Evolutionary conservation across 1,139 yeast species (phyloP), one percentile per base, ranked within the genome.

Genomic region (Diutina mesorugosa): DNA sequence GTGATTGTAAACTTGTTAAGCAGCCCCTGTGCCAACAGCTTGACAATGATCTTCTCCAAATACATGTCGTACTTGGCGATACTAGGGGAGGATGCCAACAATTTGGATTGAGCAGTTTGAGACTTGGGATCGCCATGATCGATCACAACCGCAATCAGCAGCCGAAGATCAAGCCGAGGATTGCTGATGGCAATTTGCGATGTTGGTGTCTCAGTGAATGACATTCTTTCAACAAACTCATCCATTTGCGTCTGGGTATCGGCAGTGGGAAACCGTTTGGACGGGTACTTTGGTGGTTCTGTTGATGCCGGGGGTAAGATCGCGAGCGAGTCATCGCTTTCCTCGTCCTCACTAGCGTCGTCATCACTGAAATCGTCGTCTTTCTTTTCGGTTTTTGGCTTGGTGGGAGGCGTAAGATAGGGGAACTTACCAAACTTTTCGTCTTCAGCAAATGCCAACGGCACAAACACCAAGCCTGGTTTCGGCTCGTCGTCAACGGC

Each of bases 151-250:
- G 59, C 56, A 12, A 60, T 60, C 45, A 55, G 32, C 12, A 38
- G 51, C 30, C 54, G 56, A 56, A 61, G 56, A 2, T 57, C 56
- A 10, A 59, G 57, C 41, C 59, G 60, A 21, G 46, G 54, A 50
- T 60, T 56, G 26, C 53, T 55, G 3, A 61, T 56, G n/a, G 28
- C 54, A 48, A 9, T 9, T 12, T 46, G 6, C 41, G 8, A n/a
- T 51, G 53, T n/a, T 54, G 9, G 56, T 18, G 47, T 26, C 30
- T 51, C 29, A 10, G 53, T 57, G 8, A 53, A 47, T 56, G 67
- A 73, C 45, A 71, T 60, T 57, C 66, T 70, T 57, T 66, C 64
- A 4, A 66, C 56, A 12, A 60, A 50, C 1, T 72, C 64, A 53
- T 71, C 51, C 51, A 47, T 47, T 18, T 29, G 30, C 3, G 14